Conservation (phyloP, 192 early-diverging fungal genomes). For the Coemansia sp. region DNA sequence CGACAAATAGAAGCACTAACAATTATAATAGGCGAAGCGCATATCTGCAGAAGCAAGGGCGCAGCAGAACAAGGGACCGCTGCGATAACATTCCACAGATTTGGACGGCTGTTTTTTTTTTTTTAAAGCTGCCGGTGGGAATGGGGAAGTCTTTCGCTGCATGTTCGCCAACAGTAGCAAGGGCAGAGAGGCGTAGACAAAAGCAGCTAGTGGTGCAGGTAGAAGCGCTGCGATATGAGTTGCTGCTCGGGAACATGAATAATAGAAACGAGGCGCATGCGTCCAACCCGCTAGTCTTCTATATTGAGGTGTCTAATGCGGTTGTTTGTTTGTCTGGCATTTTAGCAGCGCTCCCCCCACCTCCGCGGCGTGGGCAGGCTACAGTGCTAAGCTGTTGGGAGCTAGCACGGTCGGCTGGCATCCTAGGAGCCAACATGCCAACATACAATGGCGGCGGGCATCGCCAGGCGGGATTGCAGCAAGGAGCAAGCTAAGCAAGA, state of each 20-base stretch:
- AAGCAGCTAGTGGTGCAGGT: not conserved
- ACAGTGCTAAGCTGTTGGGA: not conserved
- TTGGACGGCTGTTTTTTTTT: not conserved
- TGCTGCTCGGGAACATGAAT: not conserved
- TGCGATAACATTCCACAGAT: not conserved
- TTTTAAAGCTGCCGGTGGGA: not conserved
- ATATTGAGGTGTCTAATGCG: not conserved
- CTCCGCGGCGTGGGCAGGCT: too few species aligned
- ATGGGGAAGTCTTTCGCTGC: not conserved
- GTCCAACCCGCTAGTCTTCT: not conserved
- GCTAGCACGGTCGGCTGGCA: not conserved
- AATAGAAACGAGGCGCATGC: constrained; percentile 13
- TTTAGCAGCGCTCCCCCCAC: not conserved
- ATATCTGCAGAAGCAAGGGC: not conserved
- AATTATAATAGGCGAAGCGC: not conserved
- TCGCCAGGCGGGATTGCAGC: not conserved
- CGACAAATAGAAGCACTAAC: not conserved
- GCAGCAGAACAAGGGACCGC: not conserved
- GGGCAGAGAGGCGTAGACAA: not conserved
- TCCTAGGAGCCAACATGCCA: not conserved
- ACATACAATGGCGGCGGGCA: not conserved
- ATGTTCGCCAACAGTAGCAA: not conserved
- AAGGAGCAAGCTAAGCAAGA: not conserved
- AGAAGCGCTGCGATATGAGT: not conserved
- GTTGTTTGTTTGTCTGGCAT: constrained; percentile 1